Evolutionary conservation across 1,139 yeast genomes (phyloP).

Genomic region (Nakaseomyces nivariensis): DNA sequence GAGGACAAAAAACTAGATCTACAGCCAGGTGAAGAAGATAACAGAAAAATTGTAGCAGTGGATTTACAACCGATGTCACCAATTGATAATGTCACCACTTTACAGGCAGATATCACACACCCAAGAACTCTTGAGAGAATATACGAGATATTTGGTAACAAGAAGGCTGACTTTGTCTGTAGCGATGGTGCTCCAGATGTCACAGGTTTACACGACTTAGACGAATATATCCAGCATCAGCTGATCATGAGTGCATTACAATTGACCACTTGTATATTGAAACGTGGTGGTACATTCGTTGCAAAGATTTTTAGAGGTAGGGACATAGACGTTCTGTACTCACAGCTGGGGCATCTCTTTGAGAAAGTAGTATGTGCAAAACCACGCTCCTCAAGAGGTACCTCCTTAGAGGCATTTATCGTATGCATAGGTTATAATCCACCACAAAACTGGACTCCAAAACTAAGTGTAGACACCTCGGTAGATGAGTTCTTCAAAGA

Average conservation of each 20-base stretch:
- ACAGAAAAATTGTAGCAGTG: conserved; percentile 70
- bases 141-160: conserved; percentile 74
- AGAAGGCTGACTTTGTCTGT: conserved; percentile 89
- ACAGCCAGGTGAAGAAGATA: conserved; percentile 24
- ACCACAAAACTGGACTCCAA: conserved; percentile 71
- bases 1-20: conserved; percentile 27
- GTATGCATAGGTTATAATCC: conserved; percentile 87
- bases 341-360: conserved; percentile 77
- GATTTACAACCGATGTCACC: conserved; percentile 98
- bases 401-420: conserved; percentile 85
- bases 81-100: conserved; percentile 71
- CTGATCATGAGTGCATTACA: conserved; percentile 83
- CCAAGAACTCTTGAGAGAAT: conserved; percentile 76
- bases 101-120: conserved; percentile 96
- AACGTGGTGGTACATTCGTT: conserved; percentile 86
- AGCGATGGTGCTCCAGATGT: conserved; percentile 99
- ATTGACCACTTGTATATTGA: conserved; percentile 75
- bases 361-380: conserved; percentile 88
- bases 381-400: conserved; percentile 89
- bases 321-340: conserved; percentile 83
- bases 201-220: conserved; percentile 91
- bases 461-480: conserved; percentile 44
- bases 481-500: conserved; percentile 77
- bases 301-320: conserved; percentile 95
- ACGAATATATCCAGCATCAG: conserved; percentile 94